Evolutionary conservation across 139 green algal genomes (phyloP), one percentile per base, ranked within the genome.

Genomic region (Raphidocelis subcapitata): DNA sequence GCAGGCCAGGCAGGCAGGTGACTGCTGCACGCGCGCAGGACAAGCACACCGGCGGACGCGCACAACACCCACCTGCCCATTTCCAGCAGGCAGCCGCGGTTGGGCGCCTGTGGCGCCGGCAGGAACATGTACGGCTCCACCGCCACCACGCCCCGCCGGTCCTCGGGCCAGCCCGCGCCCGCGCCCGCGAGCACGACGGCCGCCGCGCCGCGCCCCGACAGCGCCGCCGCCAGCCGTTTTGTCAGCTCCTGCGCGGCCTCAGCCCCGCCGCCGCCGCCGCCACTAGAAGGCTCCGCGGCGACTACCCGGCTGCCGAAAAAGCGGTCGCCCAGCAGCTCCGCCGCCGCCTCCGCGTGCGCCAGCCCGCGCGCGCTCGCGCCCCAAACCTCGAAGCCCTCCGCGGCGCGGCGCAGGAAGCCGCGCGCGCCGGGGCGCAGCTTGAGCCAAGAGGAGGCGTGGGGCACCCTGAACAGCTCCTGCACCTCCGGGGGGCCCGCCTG

Each of bases 101-200:
- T n/a, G n/a, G n/a, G n/a, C n/a, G n/a, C n/a, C n/a, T n/a, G n/a
- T n/a, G n/a, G n/a, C n/a, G n/a, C n/a, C n/a, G 89, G 93, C 74
- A 98, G 98, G 87, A 89, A 98, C 60, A 96, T 77, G 86, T 98
- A 98, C 3, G 90, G 80, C 70, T 95, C 87, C 49, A 93, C 73
- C 37, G 77, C 61, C 57, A 98, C 65, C 64, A 98, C 79, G 79
- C 96, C 98, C 36, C 69, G 79, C 47, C 57, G 62, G 79, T 95
- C 89, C 18, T 76, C 37, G 1, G 92, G 90, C 93, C 93, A 97
- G 59, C 95, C 90, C 0, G 82, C 70, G 29, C n/a, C n/a, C n/a
- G n/a, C n/a, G n/a, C n/a, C n/a, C n/a, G n/a, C n/a, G n/a, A n/a
- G n/a, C n/a, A n/a, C n/a, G n/a, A n/a, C n/a, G n/a, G n/a, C n/a